Base-by-base conservation (phyloP, 2,329 filamentous ascomycete species). In the Exophiala oligosperma region DNA sequence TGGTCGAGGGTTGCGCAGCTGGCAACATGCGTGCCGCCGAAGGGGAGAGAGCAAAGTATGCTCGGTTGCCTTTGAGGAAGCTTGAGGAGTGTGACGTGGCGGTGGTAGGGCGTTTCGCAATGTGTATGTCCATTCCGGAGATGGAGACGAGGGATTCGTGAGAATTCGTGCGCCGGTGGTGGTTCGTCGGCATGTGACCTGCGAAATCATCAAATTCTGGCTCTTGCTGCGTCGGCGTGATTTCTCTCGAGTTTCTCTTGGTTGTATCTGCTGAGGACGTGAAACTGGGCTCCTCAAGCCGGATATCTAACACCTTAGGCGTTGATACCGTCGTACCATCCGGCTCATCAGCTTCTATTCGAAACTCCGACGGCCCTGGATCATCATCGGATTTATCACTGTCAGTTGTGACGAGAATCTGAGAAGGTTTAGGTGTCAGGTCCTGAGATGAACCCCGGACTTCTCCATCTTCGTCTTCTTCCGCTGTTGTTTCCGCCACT, bases 131-230 rank as follows among this genome's bases (percentile, higher is more conserved):
- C 71, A 96, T 87, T 1, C 91, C 92, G 0, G 87, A 85, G 1
- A 96, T 82, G 0, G 92, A 97, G 65, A 97, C 83, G 61, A 97
- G 87, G 17, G 91, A 96, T 71, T 97, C 92, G 66, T 96, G 91
- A 1, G 92, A 96, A 1, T 85, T 71, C 2, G 85, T 81, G 32
- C 88, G 86, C 41, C 84, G 88, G 3, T 92, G 88, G 3, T 92
- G 52, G 14, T 28, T 29, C 7, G 58, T 54, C 40, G 44, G 58
- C 6, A 40, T 54, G 17, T 50, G n/a, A 44, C 53, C 52, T 17
- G 52, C 46, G 12, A 51, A 49, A 14, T 44, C 48, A 23, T 49
- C 35, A 14, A 50, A 55, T 17, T 38, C 49, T 46, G 47, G 4
- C 37, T 12, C 44, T 29, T 29, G 23, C 28, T 12, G 11, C 11